Percentiles rank a stretch among this genome's conserved stretches.
Conservation (phyloP, 345 rosid species). For the Eutrema yunnanense region DNA sequence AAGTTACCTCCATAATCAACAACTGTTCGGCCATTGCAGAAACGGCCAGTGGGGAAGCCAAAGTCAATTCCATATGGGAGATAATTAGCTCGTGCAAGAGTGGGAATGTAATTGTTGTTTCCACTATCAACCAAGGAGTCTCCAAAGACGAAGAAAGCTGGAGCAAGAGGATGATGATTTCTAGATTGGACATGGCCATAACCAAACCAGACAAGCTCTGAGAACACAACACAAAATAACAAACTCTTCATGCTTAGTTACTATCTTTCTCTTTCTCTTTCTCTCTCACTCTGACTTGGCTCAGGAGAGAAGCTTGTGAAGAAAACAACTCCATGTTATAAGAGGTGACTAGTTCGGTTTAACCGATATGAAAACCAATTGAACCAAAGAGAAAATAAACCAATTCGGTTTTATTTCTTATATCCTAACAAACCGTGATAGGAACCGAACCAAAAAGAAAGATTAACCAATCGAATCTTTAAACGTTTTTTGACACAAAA, state of each 20-base stretch:
- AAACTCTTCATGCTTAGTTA: conserved; percentile 18
- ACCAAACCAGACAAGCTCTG: conserved; percentile 14
- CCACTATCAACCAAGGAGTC: conserved; percentile 36
- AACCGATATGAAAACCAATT: background rate
- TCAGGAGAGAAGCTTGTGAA: conserved; percentile 1
- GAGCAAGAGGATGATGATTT: conserved; percentile 24
- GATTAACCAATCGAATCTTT: background rate
- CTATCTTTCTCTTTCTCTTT: background rate
- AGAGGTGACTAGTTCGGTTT: background rate
- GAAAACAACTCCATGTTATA: background rate
- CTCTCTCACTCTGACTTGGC: background rate
- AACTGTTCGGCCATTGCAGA: conserved; percentile 36
- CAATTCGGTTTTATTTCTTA: background rate
- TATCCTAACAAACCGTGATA: background rate
- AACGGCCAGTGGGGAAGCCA: conserved; percentile 33
- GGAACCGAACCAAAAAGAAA: too few species aligned
- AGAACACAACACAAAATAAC: conserved; percentile 4
- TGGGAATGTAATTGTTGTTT: conserved; percentile 36
- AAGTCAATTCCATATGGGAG: conserved; percentile 42
- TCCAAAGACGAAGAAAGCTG: conserved; percentile 37
- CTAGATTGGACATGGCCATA: conserved; percentile 14
- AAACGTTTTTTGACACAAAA: too few species aligned
- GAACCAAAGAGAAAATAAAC: background rate
- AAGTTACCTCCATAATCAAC: conserved; percentile 29
- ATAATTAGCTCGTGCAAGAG: conserved; percentile 33